Evolutionary conservation across 352 stramenopile species (phyloP).

Genomic region (Hyaloperonospora arabidopsidis): DNA sequence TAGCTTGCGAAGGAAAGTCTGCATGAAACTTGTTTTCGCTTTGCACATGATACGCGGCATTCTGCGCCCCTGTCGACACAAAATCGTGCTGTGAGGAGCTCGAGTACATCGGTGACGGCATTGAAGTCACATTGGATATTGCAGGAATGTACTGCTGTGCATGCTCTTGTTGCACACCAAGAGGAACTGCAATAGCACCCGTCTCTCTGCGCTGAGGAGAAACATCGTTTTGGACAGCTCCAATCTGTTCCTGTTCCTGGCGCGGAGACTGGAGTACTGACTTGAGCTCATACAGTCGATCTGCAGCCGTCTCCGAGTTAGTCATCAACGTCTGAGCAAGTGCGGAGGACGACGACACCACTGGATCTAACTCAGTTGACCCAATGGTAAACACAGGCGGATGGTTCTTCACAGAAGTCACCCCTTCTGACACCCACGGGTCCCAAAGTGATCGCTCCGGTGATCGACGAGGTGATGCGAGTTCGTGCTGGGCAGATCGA

Average conservation of each 20-base stretch:
- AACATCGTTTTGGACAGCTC: constrained; percentile 4
- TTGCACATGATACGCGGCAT: constrained; percentile 6
- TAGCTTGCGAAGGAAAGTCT: constrained; percentile 12
- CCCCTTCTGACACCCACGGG: constrained; percentile 34
- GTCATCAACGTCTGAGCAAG: constrained; percentile 4
- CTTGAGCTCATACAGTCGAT: constrained; percentile 33
- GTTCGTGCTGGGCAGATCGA: constrained; percentile 14
- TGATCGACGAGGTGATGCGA: constrained; percentile 26
- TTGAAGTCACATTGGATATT: constrained; percentile 17
- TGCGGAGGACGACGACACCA: constrained; percentile 15
- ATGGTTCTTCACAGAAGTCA: constrained; percentile 30
- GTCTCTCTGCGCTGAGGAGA: constrained; percentile 3
- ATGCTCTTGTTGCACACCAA: constrained; percentile 4
- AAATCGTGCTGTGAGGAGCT: constrained; percentile 15
- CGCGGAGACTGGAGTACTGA: constrained; percentile 29
- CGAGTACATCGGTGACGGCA: constrained; percentile 11
- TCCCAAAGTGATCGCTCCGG: constrained; percentile 36
- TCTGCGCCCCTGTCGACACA: constrained; percentile 2
- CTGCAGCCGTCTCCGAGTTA: constrained; percentile 1
- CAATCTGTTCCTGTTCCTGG: constrained; percentile 7
- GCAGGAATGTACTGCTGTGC: constrained; percentile 14
- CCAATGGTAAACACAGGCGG: constrained; percentile 31
- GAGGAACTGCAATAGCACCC: neutral
- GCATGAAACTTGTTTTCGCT: constrained; percentile 10
- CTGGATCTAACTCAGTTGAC: constrained; percentile 22